Evolutionary conservation across 805 yeast genomes (phyloP).

Genomic region (Brettanomyces naardenensis): DNA sequence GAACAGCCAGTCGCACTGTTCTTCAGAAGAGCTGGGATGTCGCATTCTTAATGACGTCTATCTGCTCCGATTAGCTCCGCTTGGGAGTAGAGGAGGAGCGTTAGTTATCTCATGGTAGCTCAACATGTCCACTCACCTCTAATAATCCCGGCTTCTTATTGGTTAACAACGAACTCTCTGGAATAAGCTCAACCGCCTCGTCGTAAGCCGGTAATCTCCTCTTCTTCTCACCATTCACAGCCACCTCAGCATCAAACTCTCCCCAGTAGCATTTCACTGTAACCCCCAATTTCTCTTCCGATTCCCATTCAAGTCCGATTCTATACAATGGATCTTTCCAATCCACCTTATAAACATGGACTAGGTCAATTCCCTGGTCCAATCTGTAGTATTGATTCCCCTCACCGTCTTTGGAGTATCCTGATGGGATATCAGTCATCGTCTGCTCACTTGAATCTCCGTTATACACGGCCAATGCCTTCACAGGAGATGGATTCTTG

Average conservation of each 20-base stretch:
- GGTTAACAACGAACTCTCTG: constrained; percentile 55
- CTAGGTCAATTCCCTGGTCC: constrained; percentile 55
- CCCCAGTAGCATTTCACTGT: constrained; percentile 71
- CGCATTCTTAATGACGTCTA: no score
- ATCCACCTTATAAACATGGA: constrained; percentile 57
- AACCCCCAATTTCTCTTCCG: constrained; percentile 37
- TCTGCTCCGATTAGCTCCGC: no score
- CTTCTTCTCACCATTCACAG: constrained; percentile 29
- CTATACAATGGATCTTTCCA: constrained; percentile 48
- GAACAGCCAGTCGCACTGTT: no score
- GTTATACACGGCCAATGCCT: constrained; percentile 46
- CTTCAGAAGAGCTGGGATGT: no score
- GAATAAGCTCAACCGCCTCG: constrained; percentile 62
- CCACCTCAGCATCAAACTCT: constrained; percentile 45
- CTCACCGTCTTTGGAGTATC: constrained; percentile 31
- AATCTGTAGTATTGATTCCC: constrained; percentile 39
- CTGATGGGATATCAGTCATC: constrained; percentile 29
- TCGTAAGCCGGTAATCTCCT: constrained; percentile 59
- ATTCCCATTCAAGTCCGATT: constrained; percentile 62
- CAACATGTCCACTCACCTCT: constrained; percentile 30
- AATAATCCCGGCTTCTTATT: constrained; percentile 66
- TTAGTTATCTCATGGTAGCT: no score
- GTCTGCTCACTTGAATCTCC: constrained; percentile 17
- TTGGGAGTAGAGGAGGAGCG: no score
- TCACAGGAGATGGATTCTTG: constrained; percentile 49